phyloP scores from a whole-genome alignment of 352 stramenopile genomes.

The Phytophthora idaei region DNA sequence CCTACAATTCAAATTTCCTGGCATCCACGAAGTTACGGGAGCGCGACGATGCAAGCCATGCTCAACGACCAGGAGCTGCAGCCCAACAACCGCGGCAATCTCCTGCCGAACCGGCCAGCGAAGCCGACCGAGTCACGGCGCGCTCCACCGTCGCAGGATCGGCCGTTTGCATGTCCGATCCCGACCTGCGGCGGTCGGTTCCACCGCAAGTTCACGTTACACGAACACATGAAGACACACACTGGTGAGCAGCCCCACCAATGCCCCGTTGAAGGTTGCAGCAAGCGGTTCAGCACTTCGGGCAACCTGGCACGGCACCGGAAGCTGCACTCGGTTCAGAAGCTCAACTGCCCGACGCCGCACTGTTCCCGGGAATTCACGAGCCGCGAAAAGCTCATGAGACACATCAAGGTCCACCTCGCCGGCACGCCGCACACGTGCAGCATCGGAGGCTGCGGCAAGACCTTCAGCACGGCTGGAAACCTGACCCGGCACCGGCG shows the following conservation, averaged over 20 bases:
- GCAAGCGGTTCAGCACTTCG: constrained; percentile 75
- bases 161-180: constrained; percentile 55
- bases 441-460: constrained; percentile 47
- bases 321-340: constrained; percentile 59
- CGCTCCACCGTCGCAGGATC: constrained; percentile 38
- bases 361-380: constrained; percentile 56
- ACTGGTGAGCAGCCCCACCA: constrained; percentile 74
- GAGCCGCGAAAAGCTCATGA: constrained; percentile 55
- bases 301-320: constrained; percentile 76
- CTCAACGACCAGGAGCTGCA: constrained; percentile 19
- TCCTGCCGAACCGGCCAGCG: constrained; percentile 8
- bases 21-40: constrained; percentile 29
- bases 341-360: constrained; percentile 51
- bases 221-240: constrained; percentile 82
- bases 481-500: constrained; percentile 67
- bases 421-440: constrained; percentile 60
- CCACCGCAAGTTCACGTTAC: constrained; percentile 75
- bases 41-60: constrained; percentile 30
- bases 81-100: constrained; percentile 15
- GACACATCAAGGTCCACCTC: constrained; percentile 57
- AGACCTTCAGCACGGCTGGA: constrained; percentile 63
- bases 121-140: constrained; percentile 23
- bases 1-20: constrained; percentile 38
- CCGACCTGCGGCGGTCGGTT: constrained; percentile 58
- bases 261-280: constrained; percentile 56